A percentile compares a stretch with the other conserved stretches of the same genome.
Conservation (phyloP, 1,139 yeast genomes). For the Chernovozyma sophiae-reginae region DNA sequence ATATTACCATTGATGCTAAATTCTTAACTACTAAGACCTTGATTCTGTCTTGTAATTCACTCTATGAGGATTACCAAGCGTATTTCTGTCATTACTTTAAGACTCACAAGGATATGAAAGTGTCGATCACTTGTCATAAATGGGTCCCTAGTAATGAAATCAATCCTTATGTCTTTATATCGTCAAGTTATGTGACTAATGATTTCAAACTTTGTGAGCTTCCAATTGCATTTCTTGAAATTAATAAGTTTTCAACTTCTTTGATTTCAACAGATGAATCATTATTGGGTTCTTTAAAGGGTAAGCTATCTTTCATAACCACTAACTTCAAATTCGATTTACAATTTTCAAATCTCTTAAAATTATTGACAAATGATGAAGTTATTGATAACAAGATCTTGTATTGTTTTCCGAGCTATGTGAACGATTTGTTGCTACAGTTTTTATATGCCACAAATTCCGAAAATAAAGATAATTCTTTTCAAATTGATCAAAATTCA, state of each 20-base stretch:
- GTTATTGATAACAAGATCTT: conserved; percentile 12
- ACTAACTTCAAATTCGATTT: conserved; percentile 18
- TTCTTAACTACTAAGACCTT: conserved; percentile 14
- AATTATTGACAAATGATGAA: conserved; percentile 11
- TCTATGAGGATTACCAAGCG: conserved; percentile 17
- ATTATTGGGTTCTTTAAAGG: conserved; percentile 10
- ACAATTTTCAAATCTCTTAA: conserved; percentile 15
- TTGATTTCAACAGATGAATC: conserved; percentile 10
- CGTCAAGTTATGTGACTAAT: conserved; percentile 17
- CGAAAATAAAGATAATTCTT: too few relatives aligned
- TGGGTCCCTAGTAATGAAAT: conserved; percentile 15
- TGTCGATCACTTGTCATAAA: conserved; percentile 20
- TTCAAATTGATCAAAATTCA: neutral
- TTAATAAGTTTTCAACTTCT: conserved; percentile 10
- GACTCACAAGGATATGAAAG: conserved; percentile 9
- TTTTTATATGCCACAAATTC: too few relatives aligned
- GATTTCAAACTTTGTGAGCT: conserved; percentile 16
- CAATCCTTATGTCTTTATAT: conserved; percentile 16
- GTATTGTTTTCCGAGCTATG: conserved; percentile 17
- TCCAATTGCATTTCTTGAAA: conserved; percentile 19
- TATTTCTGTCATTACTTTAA: conserved; percentile 17
- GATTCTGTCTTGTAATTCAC: conserved; percentile 14
- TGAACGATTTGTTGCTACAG: conserved; percentile 10
- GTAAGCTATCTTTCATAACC: conserved; percentile 15
- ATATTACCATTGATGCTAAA: conserved; percentile 7